A percentile compares a stretch with the other conserved stretches of the same genome.
phyloP scores from a whole-genome alignment of 2,329 filamentous ascomycete species.

The Exophiala mesophila region DNA sequence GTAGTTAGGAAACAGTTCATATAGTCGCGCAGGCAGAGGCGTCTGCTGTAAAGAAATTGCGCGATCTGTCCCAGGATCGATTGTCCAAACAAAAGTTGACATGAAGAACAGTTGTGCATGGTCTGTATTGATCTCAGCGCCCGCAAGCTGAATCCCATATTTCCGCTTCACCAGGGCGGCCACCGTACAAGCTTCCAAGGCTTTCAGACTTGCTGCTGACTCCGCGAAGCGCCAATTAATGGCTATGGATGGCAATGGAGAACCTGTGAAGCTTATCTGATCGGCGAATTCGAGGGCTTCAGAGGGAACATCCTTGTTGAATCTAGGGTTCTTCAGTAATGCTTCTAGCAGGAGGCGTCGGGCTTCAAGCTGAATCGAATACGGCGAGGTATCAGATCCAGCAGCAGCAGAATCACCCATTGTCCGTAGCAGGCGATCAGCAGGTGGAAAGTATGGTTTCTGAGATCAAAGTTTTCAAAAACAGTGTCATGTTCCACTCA shows the following conservation, averaged over 20 bases:
- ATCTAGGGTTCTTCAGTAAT: conserved; percentile 47
- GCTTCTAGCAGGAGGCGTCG: conserved; percentile 33
- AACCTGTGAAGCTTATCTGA: conserved; percentile 41
- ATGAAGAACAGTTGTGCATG: conserved; percentile 43
- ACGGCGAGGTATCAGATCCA: too few species aligned
- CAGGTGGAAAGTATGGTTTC: too few species aligned
- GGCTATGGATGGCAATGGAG: conserved; percentile 42
- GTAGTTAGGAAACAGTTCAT: conserved; percentile 50
- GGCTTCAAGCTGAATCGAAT: conserved; percentile 11
- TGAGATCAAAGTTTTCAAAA: too few species aligned
- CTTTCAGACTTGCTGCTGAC: conserved; percentile 48
- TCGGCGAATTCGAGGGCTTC: conserved; percentile 34
- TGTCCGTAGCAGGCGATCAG: too few species aligned
- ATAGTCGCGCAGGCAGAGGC: conserved; percentile 9
- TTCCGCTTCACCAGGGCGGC: conserved; percentile 44
- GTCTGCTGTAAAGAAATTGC: conserved; percentile 20
- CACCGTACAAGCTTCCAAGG: conserved; percentile 45
- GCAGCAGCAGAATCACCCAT: too few species aligned
- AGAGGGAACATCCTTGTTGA: conserved; percentile 41
- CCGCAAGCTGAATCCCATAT: conserved; percentile 38
- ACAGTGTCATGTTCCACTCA: too few species aligned
- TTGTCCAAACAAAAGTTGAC: conserved; percentile 34
- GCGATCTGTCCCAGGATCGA: conserved; percentile 32
- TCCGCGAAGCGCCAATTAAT: conserved; percentile 56
- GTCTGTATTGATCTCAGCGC: conserved; percentile 46